A percentile compares a stretch with the other conserved stretches of the same genome.
phyloP scores from a whole-genome alignment of 2,329 filamentous ascomycete species.

The Acrodontium crateriforme region DNA sequence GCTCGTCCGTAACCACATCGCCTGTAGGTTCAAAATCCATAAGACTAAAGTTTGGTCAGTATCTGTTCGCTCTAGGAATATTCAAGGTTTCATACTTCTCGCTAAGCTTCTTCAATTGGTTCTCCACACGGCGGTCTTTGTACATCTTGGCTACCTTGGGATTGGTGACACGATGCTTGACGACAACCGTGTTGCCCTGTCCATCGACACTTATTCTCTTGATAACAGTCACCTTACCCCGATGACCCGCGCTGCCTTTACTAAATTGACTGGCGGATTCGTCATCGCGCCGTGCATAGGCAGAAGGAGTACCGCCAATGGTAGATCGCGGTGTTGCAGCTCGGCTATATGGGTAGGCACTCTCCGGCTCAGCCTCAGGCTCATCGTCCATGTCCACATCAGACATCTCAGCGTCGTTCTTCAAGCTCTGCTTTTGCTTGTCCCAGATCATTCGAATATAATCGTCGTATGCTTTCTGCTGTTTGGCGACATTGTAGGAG shows the following conservation, averaged over 20 bases:
- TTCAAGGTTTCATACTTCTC: slow-evolving; percentile 41
- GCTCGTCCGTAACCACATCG: slow-evolving; percentile 51
- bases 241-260: slow-evolving; percentile 30
- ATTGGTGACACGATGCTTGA: slow-evolving; percentile 34
- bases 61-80: not conserved
- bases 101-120: slow-evolving; percentile 52
- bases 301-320: slow-evolving; percentile 42
- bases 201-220: slow-evolving; percentile 51
- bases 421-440: slow-evolving; percentile 65
- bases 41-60: slow-evolving; percentile 30
- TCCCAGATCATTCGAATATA: slow-evolving; percentile 90
- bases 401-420: slow-evolving; percentile 59
- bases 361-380: slow-evolving; percentile 33
- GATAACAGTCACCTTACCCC: slow-evolving; percentile 58
- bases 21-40: slow-evolving; percentile 50
- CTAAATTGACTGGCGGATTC: slow-evolving; percentile 51
- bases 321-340: slow-evolving; percentile 54
- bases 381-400: slow-evolving; percentile 55
- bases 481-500: slow-evolving; percentile 91
- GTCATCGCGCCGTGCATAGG: slow-evolving; percentile 49
- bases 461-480: slow-evolving; percentile 82
- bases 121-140: slow-evolving; percentile 58
- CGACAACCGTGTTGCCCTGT: slow-evolving; percentile 39
- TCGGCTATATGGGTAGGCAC: slow-evolving; percentile 22
- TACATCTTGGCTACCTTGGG: slow-evolving; percentile 82